phyloP scores from a whole-genome alignment of 2,329 filamentous ascomycete genomes.

The Fusarium redolens region DNA sequence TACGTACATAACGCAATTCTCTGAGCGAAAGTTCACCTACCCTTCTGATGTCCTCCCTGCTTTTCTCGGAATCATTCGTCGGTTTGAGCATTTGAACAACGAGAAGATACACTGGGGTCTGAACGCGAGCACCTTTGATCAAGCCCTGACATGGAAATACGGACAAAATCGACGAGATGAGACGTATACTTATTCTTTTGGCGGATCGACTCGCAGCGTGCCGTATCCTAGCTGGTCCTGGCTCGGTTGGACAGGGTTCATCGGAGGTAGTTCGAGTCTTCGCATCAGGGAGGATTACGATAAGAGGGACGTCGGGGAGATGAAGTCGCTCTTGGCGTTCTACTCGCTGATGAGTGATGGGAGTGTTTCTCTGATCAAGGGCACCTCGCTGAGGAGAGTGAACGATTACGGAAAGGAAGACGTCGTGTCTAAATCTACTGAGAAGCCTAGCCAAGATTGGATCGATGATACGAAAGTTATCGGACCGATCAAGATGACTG shows the following conservation, averaged over 20 bases:
- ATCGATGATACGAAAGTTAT: not conserved
- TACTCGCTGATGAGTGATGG: constrained; percentile 1
- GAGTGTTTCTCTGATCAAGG: not conserved
- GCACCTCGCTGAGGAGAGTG: not conserved
- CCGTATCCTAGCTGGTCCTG: constrained; percentile 13
- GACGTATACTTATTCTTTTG: not conserved
- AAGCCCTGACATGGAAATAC: not conserved
- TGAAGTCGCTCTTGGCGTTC: not conserved
- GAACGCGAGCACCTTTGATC: not conserved
- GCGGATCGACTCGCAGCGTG: not conserved
- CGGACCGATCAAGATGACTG: not conserved
- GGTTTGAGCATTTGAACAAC: constrained; percentile 22
- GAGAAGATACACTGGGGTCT: constrained; percentile 20
- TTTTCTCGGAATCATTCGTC: constrained; percentile 16
- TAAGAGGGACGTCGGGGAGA: not conserved
- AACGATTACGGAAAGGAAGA: not conserved
- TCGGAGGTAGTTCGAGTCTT: not conserved
- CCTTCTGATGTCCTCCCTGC: constrained; percentile 6
- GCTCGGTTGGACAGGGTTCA: constrained; percentile 6
- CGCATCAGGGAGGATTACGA: not conserved
- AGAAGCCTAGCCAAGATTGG: not conserved
- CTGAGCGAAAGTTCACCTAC: constrained; percentile 7
- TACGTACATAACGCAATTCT: constrained; percentile 15
- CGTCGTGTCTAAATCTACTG: accelerated
- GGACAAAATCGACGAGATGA: constrained; percentile 1